Evolutionary conservation across 768 basidiomycete species (phyloP), one percentile per base, ranked within the genome.

Genomic region (Cubamyces lactineus): DNA sequence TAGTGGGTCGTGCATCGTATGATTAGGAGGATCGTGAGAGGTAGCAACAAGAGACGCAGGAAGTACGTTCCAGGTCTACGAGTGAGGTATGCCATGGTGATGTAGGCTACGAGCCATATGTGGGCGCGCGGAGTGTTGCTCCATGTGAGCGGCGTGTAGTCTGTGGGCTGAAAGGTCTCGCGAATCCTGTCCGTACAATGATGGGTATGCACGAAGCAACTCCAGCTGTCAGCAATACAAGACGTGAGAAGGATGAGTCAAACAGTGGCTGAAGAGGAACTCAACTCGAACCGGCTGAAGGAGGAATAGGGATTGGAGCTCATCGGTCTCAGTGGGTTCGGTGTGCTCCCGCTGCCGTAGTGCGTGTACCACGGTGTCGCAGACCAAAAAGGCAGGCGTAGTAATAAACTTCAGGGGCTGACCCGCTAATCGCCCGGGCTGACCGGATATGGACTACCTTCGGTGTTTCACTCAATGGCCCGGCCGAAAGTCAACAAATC

Each of bases 81-180:
- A 2, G 85, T 82, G 15, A 94, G 82, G 71, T 89, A 91, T 45
- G 87, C 88, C 75, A 92, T 78, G 66, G 84, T 79, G 16, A 88
- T 67, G 67, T 85, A 84, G 0, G 88, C 89, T 3, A 84, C 16
- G 2, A 64, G 0, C 9, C 43, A 53, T 7, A 21, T 24, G 13
- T 53, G 42, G 1, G 62, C 62, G 0, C 28, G 15, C 8, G 42
- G 34, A 3, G 26, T 26, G 28, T 53, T 58, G 1, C 24, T 5
- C 62, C 56, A 53, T 49, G 56, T 63, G 13, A 63, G 28, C 13
- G 54, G 59, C 12, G 45, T 30, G 9, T 17, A 61, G 6, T 17
- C 34, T 2, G 34, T 4, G 11, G 12, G 45, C 12, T 46, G 45
- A 21, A 40, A 17, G 11, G 48, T n/a, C 48, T 1, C 48, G 9